Base-by-base conservation (phyloP, 169 alveolate genomes). In the Eimeria necatrix region DNA sequence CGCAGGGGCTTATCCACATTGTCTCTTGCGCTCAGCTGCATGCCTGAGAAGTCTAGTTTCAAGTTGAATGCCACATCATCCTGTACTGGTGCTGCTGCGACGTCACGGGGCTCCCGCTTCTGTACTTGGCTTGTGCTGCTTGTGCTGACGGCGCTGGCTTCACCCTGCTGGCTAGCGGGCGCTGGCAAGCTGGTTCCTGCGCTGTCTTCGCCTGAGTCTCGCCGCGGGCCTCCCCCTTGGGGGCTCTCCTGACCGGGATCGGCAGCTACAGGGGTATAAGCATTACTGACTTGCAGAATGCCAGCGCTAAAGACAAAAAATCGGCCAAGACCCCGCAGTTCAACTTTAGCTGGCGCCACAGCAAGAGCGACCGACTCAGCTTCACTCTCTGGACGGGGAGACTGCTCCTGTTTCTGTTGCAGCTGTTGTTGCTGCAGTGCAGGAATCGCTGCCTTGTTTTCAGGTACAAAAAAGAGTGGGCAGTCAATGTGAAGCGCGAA, bases 371-470 rank as follows among this genome's bases (percentile, higher is more conserved):
- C 80, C 0, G 95, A 74, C 84, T 68, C 91, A 10, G 90, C 95
- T 60, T 56, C 93, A 4, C 73, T 81, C 24, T 52, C 73, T 16
- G 68, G 90, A 22, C 90, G 90, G 32, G 90, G 90, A 51, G 68
- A 49, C 51, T 49, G 16, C 61, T 46, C 64, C 51, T 22, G 80
- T 46, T 68, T 51, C 86, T 76, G 60, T 60, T 48, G 64, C 64
- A n/a, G 86, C 61, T 76, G 41, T 60, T 76, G 86, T 6, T 76
- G 86, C 48, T 76, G 86, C 53, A 81, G 90, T 20, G 48, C 90
- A n/a, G 96, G 96, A 18, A 96, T 95, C 32, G 95, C 88, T 2
- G 96, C 97, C 68, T 96, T 96, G 91, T 96, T 95, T 68, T 96
- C 97, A 0, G 97, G 97, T 4, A 96, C 52, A 2, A 95, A 32